Evolutionary conservation across 208 protist genomes (phyloP), one percentile per base, ranked within the genome.

Genomic region (Naegleria lovaniensis): DNA sequence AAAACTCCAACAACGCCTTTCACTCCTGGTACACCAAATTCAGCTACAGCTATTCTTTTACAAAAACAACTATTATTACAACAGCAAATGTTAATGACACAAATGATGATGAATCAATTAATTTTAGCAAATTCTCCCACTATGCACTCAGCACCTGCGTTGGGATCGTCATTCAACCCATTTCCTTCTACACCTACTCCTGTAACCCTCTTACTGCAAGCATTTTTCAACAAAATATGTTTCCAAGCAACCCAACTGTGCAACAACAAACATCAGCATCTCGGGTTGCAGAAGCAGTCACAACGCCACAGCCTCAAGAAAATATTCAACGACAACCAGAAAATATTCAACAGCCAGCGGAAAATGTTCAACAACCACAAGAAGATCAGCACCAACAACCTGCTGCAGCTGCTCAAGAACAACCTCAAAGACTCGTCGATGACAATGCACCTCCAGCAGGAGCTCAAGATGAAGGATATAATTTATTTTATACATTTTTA

Each of bases 31-130:
- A 79, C 67, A 15, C 16, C 16, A 79, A 79, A 79, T 79, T 79
- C 67, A 11, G 43, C 43, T 48, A 7, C 43, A 48, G 5, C 7
- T 36, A 25, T 36, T 13, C 6, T 79, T 36, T 33, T 79, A 36
- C 67, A 79, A 79, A 79, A 36, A 36, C 67, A 79, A 79, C n/a
- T 79, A 33, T n/a, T 79, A 36, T 36, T 79, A 1, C 67, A 79
- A 79, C 67, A 79, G n/a, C 67, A 79, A 79, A 79, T 79, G 67
- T 33, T 79, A 36, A 36, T 79, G 29, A 79, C 67, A 36, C 67
- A 79, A 79, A 36, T 79, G 29, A 79, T 79, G 67, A 79, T 79
- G 67, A 79, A 79, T 9, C 67, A 79, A 79, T 79, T 79, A 79
- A 79, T 79, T 36, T 79, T 79, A 9, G 29, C 67, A 79, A 79